Conservation (phyloP, 768 basidiomycete species). For the Pleurotus salmoneostramineus region DNA sequence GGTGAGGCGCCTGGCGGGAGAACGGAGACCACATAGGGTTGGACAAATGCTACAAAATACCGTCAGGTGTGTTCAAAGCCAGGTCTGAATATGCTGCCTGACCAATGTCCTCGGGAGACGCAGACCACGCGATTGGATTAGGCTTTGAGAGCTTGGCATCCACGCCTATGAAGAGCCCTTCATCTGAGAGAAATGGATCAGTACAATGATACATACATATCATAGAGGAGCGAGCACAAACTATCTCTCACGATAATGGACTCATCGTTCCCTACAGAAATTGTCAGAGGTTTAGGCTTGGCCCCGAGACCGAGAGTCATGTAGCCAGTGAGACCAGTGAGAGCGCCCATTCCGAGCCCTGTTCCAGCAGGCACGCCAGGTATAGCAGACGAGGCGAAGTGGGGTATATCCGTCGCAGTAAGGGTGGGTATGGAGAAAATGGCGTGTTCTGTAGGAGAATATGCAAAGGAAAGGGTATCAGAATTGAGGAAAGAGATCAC, state of each 20-base stretch:
- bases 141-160: constrained; percentile 52
- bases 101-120: constrained; percentile 83
- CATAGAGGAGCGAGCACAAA: constrained; percentile 30
- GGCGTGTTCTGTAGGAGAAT: constrained; percentile 75
- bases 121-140: constrained; percentile 63
- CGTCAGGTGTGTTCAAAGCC: background rate
- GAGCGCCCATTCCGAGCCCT: constrained; percentile 56
- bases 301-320: constrained; percentile 80
- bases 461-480: constrained; percentile 67
- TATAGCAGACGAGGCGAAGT: constrained; percentile 28
- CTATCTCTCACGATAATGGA: constrained; percentile 76
- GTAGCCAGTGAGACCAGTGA: constrained; percentile 78
- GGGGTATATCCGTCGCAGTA: constrained; percentile 53
- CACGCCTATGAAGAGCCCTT: constrained; percentile 60
- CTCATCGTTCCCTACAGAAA: constrained; percentile 55
- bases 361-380: constrained; percentile 8
- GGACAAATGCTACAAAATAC: constrained; percentile 46
- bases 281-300: constrained; percentile 64
- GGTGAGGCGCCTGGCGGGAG: constrained; percentile 65
- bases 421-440: constrained; percentile 64
- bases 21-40: constrained; percentile 75
- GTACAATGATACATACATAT: constrained; percentile 3
- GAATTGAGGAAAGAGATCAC: constrained; percentile 69
- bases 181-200: constrained; percentile 37
- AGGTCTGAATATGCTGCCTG: constrained; percentile 9